phyloP scores from a whole-genome alignment of 1,284 basidiomycete genomes.

The Melanopsichium pennsylvanicum region DNA sequence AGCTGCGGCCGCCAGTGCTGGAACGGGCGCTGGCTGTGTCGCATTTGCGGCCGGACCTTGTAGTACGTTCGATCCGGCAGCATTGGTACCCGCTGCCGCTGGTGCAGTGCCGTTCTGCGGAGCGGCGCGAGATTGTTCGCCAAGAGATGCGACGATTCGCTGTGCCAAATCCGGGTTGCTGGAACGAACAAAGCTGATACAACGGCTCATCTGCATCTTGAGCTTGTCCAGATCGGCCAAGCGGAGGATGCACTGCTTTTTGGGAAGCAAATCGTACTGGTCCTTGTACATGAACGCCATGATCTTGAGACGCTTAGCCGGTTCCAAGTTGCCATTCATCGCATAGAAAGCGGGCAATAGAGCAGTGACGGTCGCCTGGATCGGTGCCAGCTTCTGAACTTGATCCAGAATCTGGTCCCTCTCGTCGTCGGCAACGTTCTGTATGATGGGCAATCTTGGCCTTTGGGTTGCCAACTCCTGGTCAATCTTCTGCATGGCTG shows the following conservation, averaged over 20 bases:
- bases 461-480: slow-evolving; percentile 44
- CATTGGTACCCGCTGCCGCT: slow-evolving; percentile 5
- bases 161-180: slow-evolving; percentile 58
- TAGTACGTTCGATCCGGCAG: background rate
- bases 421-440: slow-evolving; percentile 56
- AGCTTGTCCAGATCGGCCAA: slow-evolving; percentile 61
- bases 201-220: slow-evolving; percentile 63
- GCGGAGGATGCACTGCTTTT: slow-evolving; percentile 57
- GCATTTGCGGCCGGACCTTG: slow-evolving; percentile 1
- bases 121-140: slow-evolving; percentile 34
- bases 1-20: slow-evolving; percentile 11
- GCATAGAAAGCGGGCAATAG: slow-evolving; percentile 62
- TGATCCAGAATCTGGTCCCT: slow-evolving; percentile 54
- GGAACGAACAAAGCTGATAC: slow-evolving; percentile 61
- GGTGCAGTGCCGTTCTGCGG: slow-evolving; percentile 24
- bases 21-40: slow-evolving; percentile 5
- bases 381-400: slow-evolving; percentile 52
- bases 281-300: slow-evolving; percentile 65
- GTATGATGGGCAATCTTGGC: slow-evolving; percentile 55
- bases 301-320: slow-evolving; percentile 62
- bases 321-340: slow-evolving; percentile 59
- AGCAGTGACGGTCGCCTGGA: slow-evolving; percentile 57
- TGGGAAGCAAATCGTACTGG: slow-evolving; percentile 54
- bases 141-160: slow-evolving; percentile 43
- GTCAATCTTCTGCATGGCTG: slow-evolving; percentile 50